Evolutionary conservation across 768 basidiomycete species (phyloP).

Genomic region (Boletus rubropictus): DNA sequence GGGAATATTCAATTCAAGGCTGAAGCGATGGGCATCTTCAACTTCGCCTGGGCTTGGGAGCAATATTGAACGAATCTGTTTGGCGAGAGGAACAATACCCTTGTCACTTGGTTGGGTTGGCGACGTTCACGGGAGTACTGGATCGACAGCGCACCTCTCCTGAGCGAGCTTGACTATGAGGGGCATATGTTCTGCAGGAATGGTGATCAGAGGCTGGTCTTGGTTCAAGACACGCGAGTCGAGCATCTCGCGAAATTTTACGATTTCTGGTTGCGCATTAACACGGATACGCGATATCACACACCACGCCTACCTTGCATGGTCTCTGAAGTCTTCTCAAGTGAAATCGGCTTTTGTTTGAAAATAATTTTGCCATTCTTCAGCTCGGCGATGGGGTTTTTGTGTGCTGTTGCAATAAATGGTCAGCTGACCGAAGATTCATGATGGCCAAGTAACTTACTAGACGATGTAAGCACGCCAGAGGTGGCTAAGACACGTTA

Average conservation of each 20-base stretch:
- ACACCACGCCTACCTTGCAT: slow-evolving; percentile 55
- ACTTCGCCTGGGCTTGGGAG: slow-evolving; percentile 60
- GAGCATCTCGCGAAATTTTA: slow-evolving; percentile 70
- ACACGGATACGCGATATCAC: neutral
- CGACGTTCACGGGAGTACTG: neutral
- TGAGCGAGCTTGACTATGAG: slow-evolving; percentile 78
- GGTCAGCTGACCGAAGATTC: neutral
- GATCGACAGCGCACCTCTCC: slow-evolving; percentile 58
- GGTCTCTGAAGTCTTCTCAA: slow-evolving; percentile 78
- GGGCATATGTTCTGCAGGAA: slow-evolving; percentile 67
- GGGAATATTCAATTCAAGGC: slow-evolving; percentile 39
- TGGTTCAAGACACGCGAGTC: slow-evolving; percentile 45
- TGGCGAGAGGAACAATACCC: slow-evolving; percentile 53
- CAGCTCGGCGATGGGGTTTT: slow-evolving; percentile 49
- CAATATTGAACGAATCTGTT: slow-evolving; percentile 64
- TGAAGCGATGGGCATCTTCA: slow-evolving; percentile 30
- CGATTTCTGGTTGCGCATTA: slow-evolving; percentile 49
- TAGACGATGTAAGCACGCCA: slow-evolving; percentile 4
- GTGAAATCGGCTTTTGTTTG: slow-evolving; percentile 67
- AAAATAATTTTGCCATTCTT: slow-evolving; percentile 74
- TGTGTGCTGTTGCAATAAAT: slow-evolving; percentile 33
- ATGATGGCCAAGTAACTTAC: slow-evolving; percentile 12
- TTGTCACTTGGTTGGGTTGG: slow-evolving; percentile 56
- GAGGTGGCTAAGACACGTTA: slow-evolving; percentile 9
- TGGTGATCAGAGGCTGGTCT: slow-evolving; percentile 44